Evolutionary conservation across 371 early-diverging fungal species (phyloP).

Genomic region (Mucor lusitanicus): DNA sequence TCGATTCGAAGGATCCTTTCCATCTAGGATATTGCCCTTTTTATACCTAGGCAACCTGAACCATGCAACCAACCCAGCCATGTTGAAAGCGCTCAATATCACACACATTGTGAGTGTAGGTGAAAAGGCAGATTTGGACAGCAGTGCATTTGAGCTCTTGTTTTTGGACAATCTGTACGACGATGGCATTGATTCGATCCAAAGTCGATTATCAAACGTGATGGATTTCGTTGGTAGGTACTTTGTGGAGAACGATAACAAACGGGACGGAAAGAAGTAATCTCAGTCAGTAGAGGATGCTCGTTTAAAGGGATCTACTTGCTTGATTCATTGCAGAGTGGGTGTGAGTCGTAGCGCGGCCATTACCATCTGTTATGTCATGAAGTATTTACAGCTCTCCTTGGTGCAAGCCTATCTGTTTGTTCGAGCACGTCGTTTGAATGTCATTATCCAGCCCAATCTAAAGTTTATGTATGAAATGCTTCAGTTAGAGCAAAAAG

Average conservation of each 20-base stretch:
- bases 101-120: conserved; percentile 68
- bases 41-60: conserved; percentile 67
- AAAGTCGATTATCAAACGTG: conserved; percentile 49
- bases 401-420: conserved; percentile 63
- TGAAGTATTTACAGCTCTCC: conserved; percentile 53
- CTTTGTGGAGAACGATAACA: neutral
- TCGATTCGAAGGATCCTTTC: conserved; percentile 69
- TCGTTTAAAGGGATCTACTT: conserved; percentile 25
- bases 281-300: conserved; percentile 31
- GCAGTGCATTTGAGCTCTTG: conserved; percentile 33
- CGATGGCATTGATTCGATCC: conserved; percentile 66
- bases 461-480: conserved; percentile 70
- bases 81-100: conserved; percentile 59
- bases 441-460: conserved; percentile 75
- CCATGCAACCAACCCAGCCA: conserved; percentile 65
- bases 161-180: conserved; percentile 65
- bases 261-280: neutral
- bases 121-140: conserved; percentile 53
- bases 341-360: conserved; percentile 72
- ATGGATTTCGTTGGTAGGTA: conserved; percentile 61
- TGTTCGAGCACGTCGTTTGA: conserved; percentile 65
- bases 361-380: conserved; percentile 66
- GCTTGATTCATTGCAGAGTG: conserved; percentile 68
- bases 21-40: conserved; percentile 62
- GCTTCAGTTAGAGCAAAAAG: conserved; percentile 58